Base-by-base conservation (phyloP, 495 filamentous ascomycete species). In the Penicillium coprophilum region DNA sequence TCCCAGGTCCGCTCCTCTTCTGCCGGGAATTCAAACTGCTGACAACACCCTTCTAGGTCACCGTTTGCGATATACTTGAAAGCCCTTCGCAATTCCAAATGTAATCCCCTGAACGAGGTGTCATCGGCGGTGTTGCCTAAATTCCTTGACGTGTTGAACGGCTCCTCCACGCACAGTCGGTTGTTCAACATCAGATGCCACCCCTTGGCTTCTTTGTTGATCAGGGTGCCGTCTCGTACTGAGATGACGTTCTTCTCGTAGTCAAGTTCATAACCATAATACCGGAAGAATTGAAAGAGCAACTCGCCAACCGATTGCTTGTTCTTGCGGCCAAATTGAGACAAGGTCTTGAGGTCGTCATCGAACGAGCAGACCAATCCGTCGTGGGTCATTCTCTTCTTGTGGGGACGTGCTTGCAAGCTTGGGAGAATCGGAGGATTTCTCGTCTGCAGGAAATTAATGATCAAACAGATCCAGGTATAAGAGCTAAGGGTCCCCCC, bases 381-480 rank as follows among this genome's bases (percentile, higher is more conserved):
- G 58, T 88, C 82, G 30, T 80, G 72, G 6, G 79, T 78, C 2
- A 80, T 57, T 32, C 74, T 72, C 62, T 84, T 84, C 62, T 87
- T 73, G 58, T 89, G 83, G 7, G 88, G 82, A 13, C 82, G 80
- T 58, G 91, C 85, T 62, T 97, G 95, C 10, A 98, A 81, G 24
- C 89, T 86, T 7, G 94, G 94, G 20, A 98, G 74, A 41, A 98
- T 82, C 0, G 92, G 92, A 41, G 93, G 91, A 56, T 91, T 80
- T 62, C 94, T 84, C 30, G 89, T 88, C 71, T 98, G 94, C 31
- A 98, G 80, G 69, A 97, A 98, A 57, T 92, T 94, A 63, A 98
- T 87, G 59, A 97, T 96, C 83, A 97, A 85, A 76, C 94, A 97
- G 69, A 96, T 97, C 94, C 94, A 98, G n/a, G 94, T 96, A 66